Evolutionary conservation across 306 rosid genomes (phyloP), one percentile per base, ranked within the genome.

Genomic region (Sindora glabra): DNA sequence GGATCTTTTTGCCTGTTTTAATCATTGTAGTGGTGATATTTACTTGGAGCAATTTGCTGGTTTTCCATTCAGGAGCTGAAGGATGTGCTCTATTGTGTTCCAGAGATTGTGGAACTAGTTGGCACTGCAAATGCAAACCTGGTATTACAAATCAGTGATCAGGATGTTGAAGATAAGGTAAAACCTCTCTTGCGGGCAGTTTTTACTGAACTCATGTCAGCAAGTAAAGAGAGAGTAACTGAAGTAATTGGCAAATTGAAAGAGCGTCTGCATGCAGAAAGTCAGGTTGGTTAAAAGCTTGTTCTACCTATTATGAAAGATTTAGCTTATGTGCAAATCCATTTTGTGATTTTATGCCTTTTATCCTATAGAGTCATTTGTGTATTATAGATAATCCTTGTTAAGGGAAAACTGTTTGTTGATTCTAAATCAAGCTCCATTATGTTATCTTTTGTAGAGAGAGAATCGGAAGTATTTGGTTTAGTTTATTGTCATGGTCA

Each of bases 121-220:
- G 95, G 95, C 34, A 59, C 68, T 65, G 76, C 56, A 76, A 79
- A 80, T 64, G 72, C 84, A 46, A 64, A 71, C 74, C 74, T 65
- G 68, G 67, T 89, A 26, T 72, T 78, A 42, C 42, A 66, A 21
- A 56, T 72, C 48, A 70, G 67, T 56, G 81, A 78, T 53, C 69
- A 61, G 59, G 85, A 78, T 54, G 86, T 18, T 44, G 83, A 86
- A 67, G 84, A 69, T 51, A 74, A 72, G 48, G 74, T 72, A 16
- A 89, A 77, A 68, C 62, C 81, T 76, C 79, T 76, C 72, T 62
- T 92, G 67, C 79, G 51, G 58, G 68, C 67, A 26, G 72, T 74
- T 66, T 92, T 89, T 71, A 88, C 99, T 37, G 70, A 60, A 66
- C 86, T 92, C 61, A 92, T 92, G 99, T 81, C 89, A 22, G 89